These are phyloP conservation scores for Artemisia argyi DNA, from an alignment of 129 eudicot genomes.

Conservation along the genomic window DNA sequence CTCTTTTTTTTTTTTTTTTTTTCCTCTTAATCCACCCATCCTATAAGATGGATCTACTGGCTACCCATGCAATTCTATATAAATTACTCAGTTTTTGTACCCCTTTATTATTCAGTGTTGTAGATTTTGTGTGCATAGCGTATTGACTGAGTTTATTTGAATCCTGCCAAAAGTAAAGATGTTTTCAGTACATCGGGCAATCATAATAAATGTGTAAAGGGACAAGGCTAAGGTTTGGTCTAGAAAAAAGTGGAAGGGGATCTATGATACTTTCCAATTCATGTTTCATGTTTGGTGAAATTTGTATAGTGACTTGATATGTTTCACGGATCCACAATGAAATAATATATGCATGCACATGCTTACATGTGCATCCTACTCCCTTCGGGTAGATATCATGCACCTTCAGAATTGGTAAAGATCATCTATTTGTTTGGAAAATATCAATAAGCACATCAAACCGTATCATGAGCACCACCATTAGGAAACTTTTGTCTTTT, in stretches of 20 bases:
- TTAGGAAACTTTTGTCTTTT: neutral
- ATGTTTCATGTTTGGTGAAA: neutral
- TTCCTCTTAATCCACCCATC: neutral
- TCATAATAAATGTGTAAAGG: neutral
- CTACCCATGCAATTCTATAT: neutral
- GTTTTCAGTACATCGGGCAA: neutral
- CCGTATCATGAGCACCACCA: neutral
- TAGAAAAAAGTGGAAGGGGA: neutral
- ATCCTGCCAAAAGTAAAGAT: neutral
- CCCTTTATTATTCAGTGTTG: neutral
- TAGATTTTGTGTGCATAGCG: neutral
- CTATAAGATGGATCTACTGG: neutral
- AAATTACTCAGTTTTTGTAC: neutral
- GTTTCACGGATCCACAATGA: neutral
- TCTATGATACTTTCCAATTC: neutral
- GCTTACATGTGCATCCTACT: slow-evolving; percentile 7
- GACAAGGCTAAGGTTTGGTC: neutral
- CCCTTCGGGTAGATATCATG: neutral
- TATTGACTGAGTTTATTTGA: neutral
- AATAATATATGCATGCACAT: neutral
- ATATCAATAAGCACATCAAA: slow-evolving; percentile 9
- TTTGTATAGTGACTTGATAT: slow-evolving; percentile 9
- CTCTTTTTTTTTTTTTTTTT: neutral
- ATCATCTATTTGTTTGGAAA: neutral
- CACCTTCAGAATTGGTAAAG: slow-evolving; percentile 12